phyloP scores from a whole-genome alignment of 164 flowering plant species.

The Sextonia rubra region DNA sequence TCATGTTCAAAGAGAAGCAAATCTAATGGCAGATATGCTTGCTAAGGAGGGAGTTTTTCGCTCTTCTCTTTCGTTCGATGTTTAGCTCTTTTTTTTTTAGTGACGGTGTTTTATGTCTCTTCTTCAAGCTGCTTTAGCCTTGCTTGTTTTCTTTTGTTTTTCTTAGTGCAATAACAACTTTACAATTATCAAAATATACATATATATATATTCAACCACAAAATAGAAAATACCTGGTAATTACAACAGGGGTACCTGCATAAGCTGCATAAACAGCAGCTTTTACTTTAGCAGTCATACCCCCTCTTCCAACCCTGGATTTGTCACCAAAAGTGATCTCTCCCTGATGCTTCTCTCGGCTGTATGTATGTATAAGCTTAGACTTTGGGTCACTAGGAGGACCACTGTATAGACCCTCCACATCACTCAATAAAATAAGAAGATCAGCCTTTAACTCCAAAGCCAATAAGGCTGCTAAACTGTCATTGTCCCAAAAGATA shows the following conservation, averaged over 20 bases:
- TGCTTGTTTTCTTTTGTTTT: too few relatives aligned
- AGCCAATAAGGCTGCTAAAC: slow-evolving; percentile 89
- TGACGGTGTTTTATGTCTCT: too few relatives aligned
- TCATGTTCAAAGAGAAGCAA: too few relatives aligned
- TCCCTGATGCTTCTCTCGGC: slow-evolving; percentile 68
- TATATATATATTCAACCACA: too few relatives aligned
- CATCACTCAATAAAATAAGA: slow-evolving; percentile 90
- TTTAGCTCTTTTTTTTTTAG: too few relatives aligned
- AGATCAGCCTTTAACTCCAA: slow-evolving; percentile 93
- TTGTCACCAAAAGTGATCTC: slow-evolving; percentile 94
- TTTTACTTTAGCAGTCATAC: slow-evolving; percentile 99
- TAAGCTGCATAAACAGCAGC: slow-evolving; percentile 86
- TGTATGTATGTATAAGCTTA: slow-evolving; percentile 75
- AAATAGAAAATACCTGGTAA: slow-evolving; percentile 57
- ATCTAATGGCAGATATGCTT: too few relatives aligned
- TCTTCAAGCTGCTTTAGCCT: too few relatives aligned
- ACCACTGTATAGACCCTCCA: slow-evolving; percentile 92
- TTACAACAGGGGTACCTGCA: slow-evolving; percentile 91
- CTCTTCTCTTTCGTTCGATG: too few relatives aligned
- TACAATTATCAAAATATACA: too few relatives aligned
- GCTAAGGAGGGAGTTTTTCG: too few relatives aligned
- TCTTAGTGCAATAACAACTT: too few relatives aligned
- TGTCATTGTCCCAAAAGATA: slow-evolving; percentile 99
- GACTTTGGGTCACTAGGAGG: slow-evolving; percentile 91
- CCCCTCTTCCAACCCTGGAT: slow-evolving; percentile 96